Percentiles rank a stretch among this genome's conserved stretches.
Evolutionary conservation across 1,139 yeast species (phyloP).

Genomic region (Saccharomycopsis phalli): DNA sequence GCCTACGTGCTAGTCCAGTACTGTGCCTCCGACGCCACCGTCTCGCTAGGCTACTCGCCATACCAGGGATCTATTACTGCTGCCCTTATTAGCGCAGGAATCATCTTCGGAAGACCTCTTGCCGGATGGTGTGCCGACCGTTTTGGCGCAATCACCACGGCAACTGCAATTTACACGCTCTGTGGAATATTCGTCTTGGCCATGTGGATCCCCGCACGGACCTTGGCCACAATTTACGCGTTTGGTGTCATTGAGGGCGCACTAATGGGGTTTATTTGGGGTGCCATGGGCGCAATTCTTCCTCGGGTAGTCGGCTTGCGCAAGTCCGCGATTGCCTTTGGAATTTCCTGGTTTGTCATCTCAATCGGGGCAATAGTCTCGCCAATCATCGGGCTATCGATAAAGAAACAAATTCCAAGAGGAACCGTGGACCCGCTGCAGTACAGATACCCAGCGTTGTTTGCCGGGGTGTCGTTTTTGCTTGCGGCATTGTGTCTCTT

Average conservation of each 20-base stretch:
- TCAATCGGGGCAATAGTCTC: slow-evolving; percentile 41
- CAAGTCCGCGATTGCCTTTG: slow-evolving; percentile 41
- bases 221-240: slow-evolving; percentile 40
- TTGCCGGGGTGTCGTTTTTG: slow-evolving; percentile 38
- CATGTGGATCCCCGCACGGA: slow-evolving; percentile 55
- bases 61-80: slow-evolving; percentile 51
- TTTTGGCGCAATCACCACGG: slow-evolving; percentile 46
- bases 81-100: slow-evolving; percentile 52
- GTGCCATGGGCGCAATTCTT: slow-evolving; percentile 28
- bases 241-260: slow-evolving; percentile 41
- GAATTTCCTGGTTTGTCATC: slow-evolving; percentile 38
- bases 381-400: slow-evolving; percentile 36
- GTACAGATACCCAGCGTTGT: slow-evolving; percentile 42
- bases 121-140: slow-evolving; percentile 47
- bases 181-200: slow-evolving; percentile 34
- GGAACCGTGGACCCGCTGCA: slow-evolving; percentile 28
- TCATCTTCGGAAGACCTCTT: slow-evolving; percentile 51
- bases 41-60: slow-evolving; percentile 47
- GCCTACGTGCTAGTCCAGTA: slow-evolving; percentile 53
- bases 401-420: slow-evolving; percentile 24
- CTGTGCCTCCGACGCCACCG: slow-evolving; percentile 52
- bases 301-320: slow-evolving; percentile 38
- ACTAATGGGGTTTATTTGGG: slow-evolving; percentile 42
- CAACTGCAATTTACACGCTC: slow-evolving; percentile 27
- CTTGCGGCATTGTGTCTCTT: slow-evolving; percentile 24